Percentiles rank a stretch among this genome's conserved stretches.
Conservation (phyloP, 73 alveolate genomes). For the Stentor coeruleus region DNA sequence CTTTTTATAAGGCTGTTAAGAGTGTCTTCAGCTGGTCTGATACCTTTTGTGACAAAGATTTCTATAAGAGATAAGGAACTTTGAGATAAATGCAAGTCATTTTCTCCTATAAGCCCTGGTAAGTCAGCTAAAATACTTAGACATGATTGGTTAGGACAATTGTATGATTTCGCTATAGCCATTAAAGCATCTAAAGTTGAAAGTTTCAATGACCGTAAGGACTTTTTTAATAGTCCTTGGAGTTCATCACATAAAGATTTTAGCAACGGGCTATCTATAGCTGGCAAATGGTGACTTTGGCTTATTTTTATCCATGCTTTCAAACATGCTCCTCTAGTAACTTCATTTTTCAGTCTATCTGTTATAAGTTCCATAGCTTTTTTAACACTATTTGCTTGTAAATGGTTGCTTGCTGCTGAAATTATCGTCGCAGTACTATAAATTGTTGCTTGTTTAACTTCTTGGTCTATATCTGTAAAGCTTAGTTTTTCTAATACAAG, state of each 20-base stretch:
- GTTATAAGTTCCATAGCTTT: conserved; percentile 34
- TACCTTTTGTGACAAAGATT: neutral
- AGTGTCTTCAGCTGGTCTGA: conserved; percentile 41
- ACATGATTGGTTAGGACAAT: neutral
- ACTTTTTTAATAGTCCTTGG: conserved; percentile 34
- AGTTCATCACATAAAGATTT: conserved; percentile 29
- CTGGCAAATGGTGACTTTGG: neutral
- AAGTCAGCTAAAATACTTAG: conserved; percentile 27
- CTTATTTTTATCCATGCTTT: conserved; percentile 50
- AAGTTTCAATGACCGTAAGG: conserved; percentile 43
- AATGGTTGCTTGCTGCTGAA: conserved; percentile 35
- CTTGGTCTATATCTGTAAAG: conserved; percentile 56
- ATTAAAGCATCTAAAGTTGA: conserved; percentile 44
- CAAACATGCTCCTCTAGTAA: conserved; percentile 54
- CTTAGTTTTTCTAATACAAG: neutral
- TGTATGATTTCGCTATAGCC: conserved; percentile 40
- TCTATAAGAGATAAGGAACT: neutral
- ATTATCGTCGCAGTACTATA: conserved; percentile 41
- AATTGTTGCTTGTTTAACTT: conserved; percentile 51
- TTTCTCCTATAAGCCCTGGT: conserved; percentile 36
- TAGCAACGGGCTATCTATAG: conserved; percentile 16
- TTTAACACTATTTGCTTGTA: conserved; percentile 29
- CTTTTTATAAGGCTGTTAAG: conserved; percentile 2
- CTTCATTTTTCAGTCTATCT: conserved; percentile 59
- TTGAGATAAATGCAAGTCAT: conserved; percentile 24